Evolutionary conservation across 768 basidiomycete species (phyloP), one percentile per base, ranked within the genome.

Genomic region (Lentinula sp.): DNA sequence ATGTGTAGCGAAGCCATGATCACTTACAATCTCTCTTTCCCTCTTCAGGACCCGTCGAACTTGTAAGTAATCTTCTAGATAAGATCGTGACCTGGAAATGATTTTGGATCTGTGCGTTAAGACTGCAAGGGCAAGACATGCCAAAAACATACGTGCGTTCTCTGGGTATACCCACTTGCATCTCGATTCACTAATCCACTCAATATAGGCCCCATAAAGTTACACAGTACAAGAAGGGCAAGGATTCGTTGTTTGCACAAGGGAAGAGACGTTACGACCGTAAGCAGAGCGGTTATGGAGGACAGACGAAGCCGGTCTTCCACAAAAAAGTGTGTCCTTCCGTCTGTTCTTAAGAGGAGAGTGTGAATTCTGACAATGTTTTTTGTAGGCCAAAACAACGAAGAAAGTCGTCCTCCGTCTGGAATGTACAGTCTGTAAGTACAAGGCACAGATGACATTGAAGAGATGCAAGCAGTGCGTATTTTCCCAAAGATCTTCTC

Each of bases 241-340:
- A 99, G 80, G 96, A 93, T 74, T 98, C 97, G 62, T 79, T 95
- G 65, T 91, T 92, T 74, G 97, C 93, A 57, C 96, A 99, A 81
- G 97, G 97, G 81, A 98, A 99, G 88, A 91, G 97, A 71, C 94
- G 97, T 81, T 98, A 99, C 80, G 97, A 98, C 83, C 89, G 96
- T 71, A 96, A 97, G 86, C 95, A 92, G 77, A 89, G 89, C 66
- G 92, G 96, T 78, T 98, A 98, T 80, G 96, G 96, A 90, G 96
- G 96, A 80, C 96, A 99, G 84, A 99, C 96, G 62, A 99, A 99
- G 83, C 96, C 96, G 63, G 95, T 99, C 78, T 99, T 99, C 90
- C 97, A 99, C 91, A 99, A 99, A 85, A 98, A 97, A 89, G 94
- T 87, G 66, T 69, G 79, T 73, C 50, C 9, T 52, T 9, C 5